Conservation (phyloP, 352 stramenopile genomes). For the Phytophthora crassamura region DNA sequence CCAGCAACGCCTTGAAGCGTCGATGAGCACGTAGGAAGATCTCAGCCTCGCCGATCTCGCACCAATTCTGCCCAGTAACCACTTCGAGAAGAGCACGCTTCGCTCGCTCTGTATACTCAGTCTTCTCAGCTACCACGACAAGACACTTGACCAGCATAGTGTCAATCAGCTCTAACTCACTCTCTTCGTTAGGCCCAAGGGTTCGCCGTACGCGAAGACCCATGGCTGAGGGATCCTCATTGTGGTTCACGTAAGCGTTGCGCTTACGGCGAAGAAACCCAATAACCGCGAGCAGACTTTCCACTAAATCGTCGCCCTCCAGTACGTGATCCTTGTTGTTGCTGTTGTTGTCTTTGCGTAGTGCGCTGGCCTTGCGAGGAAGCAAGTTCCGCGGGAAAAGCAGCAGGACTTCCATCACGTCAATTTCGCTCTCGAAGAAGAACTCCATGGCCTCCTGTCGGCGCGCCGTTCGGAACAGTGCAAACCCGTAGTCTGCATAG, state of each 20-base stretch:
- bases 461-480: slow-evolving; percentile 51
- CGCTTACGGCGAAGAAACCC: slow-evolving; percentile 57
- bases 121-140: slow-evolving; percentile 66
- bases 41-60: slow-evolving; percentile 77
- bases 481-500: slow-evolving; percentile 62
- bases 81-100: slow-evolving; percentile 61
- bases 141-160: slow-evolving; percentile 86
- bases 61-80: slow-evolving; percentile 62
- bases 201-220: slow-evolving; percentile 7
- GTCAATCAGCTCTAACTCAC: slow-evolving; percentile 65
- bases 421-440: slow-evolving; percentile 54
- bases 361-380: slow-evolving; percentile 51
- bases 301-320: slow-evolving; percentile 56
- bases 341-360: slow-evolving; percentile 38
- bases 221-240: slow-evolving; percentile 7
- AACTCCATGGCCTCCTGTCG: slow-evolving; percentile 62
- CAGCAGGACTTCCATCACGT: slow-evolving; percentile 69
- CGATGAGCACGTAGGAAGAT: slow-evolving; percentile 79
- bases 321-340: slow-evolving; percentile 33
- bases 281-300: slow-evolving; percentile 62
- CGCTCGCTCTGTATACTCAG: slow-evolving; percentile 38
- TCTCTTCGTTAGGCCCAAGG: slow-evolving; percentile 28
- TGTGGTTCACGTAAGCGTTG: slow-evolving; percentile 29
- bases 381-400: slow-evolving; percentile 78
- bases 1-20: slow-evolving; percentile 63